A percentile compares a stretch with the other conserved stretches of the same genome.
Evolutionary conservation across 1,139 yeast species (phyloP).

Genomic region (Suhomyces bolitotheri): DNA sequence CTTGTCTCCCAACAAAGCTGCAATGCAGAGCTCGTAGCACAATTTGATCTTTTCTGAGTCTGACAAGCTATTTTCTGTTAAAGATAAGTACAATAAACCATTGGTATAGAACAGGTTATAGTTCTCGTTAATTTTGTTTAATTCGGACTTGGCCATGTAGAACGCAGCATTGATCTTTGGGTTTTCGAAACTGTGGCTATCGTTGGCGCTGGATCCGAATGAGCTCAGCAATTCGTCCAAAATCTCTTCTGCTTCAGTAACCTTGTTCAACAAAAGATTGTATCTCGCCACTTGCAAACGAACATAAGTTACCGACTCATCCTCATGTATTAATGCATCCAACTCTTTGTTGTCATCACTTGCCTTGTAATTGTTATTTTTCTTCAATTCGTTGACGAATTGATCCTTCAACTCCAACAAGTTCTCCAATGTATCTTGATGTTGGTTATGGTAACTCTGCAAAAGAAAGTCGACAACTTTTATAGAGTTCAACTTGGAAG

Average conservation of each 20-base stretch:
- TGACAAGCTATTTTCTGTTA: conserved; percentile 40
- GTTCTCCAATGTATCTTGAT: conserved; percentile 56
- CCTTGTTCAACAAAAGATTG: conserved; percentile 57
- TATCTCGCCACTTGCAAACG: conserved; percentile 78
- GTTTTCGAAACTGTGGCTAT: conserved; percentile 53
- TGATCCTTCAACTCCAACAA: conserved; percentile 52
- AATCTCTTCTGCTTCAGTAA: conserved; percentile 65
- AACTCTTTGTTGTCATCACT: conserved; percentile 35
- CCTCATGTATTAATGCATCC: conserved; percentile 36
- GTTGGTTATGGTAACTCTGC: conserved; percentile 43
- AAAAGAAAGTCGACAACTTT: conserved; percentile 77
- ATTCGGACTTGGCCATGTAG: conserved; percentile 78
- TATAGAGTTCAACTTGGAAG: conserved; percentile 73
- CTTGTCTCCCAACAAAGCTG: conserved; percentile 88
- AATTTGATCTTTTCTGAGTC: conserved; percentile 34
- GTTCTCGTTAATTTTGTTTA: conserved; percentile 72
- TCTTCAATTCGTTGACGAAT: conserved; percentile 41
- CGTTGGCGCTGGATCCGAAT: conserved; percentile 30
- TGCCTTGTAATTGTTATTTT: conserved; percentile 25
- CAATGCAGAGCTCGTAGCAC: conserved; percentile 79
- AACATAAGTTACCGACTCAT: conserved; percentile 56
- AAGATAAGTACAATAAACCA: conserved; percentile 51
- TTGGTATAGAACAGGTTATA: conserved; percentile 78
- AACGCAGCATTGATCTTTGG: conserved; percentile 78
- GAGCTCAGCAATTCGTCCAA: conserved; percentile 61